phyloP scores from a whole-genome alignment of 2,329 filamentous ascomycete species.

The Aspergillus hiratsukae region DNA sequence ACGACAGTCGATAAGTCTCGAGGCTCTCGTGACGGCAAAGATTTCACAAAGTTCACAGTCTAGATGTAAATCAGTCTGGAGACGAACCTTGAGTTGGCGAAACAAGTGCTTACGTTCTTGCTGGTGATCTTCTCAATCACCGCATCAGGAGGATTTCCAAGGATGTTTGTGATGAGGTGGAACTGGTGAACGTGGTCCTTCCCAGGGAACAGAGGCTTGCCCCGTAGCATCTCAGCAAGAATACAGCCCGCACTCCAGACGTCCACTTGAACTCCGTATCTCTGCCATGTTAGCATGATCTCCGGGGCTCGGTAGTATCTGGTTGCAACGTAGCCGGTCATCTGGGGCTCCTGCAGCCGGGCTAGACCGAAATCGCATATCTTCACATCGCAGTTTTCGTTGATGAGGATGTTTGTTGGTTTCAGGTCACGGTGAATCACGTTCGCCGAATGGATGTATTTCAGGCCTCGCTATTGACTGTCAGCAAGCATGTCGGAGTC shows the following conservation, averaged over 20 bases:
- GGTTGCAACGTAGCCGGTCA: slow-evolving; percentile 98
- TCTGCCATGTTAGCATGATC: slow-evolving; percentile 99
- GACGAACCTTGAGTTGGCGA: not conserved
- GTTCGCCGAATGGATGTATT: slow-evolving; percentile 97
- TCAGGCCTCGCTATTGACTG: slow-evolving; percentile 72
- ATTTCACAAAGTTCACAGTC: slow-evolving; percentile 95
- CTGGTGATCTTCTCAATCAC: slow-evolving; percentile 98
- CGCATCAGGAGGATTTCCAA: slow-evolving; percentile 93
- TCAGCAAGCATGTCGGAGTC: slow-evolving; percentile 5
- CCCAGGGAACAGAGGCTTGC: slow-evolving; percentile 95
- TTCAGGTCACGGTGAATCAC: slow-evolving; percentile 97
- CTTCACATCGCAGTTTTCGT: slow-evolving; percentile 99
- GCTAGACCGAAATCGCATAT: slow-evolving; percentile 98
- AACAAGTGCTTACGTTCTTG: slow-evolving; percentile 66
- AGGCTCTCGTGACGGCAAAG: slow-evolving; percentile 85
- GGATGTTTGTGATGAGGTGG: slow-evolving; percentile 94
- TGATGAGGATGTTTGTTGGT: slow-evolving; percentile 97
- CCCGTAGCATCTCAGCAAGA: slow-evolving; percentile 98
- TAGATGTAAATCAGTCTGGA: slow-evolving; percentile 32
- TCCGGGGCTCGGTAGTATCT: slow-evolving; percentile 98
- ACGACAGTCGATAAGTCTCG: slow-evolving; percentile 83
- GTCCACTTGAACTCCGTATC: slow-evolving; percentile 98
- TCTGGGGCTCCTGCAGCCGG: slow-evolving; percentile 96
- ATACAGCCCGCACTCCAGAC: slow-evolving; percentile 99
- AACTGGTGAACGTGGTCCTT: slow-evolving; percentile 99